These are phyloP conservation scores for Aspergillus sp. DNA, from an alignment of 2,329 filamentous ascomycete species.

Conservation along the genomic window DNA sequence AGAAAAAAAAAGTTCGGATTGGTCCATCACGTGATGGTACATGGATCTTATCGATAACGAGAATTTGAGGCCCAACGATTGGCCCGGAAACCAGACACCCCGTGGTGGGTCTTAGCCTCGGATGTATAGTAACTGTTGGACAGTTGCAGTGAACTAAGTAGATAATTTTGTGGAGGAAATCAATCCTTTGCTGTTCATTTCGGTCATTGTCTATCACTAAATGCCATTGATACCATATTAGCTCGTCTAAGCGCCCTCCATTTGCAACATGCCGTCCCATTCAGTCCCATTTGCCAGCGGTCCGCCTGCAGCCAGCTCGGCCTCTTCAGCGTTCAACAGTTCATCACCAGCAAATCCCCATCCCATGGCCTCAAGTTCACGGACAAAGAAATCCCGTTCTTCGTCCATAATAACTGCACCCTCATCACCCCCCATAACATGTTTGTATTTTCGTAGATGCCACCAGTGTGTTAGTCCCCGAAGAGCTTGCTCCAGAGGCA, in stretches of 20 bases:
- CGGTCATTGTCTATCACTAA: conserved; percentile 1
- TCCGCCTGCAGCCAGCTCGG: conserved; percentile 26
- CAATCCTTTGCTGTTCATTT: not conserved
- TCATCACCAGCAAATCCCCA: conserved; percentile 46
- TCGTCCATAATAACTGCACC: conserved; percentile 61
- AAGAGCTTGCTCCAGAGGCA: conserved; percentile 88
- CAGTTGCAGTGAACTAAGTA: not conserved
- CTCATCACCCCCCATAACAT: conserved; percentile 62
- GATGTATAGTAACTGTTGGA: too few species aligned
- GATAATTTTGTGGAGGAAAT: not conserved
- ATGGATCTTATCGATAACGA: not conserved
- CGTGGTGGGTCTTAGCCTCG: too few species aligned
- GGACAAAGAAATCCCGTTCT: conserved; percentile 76
- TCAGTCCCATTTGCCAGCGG: conserved; percentile 33
- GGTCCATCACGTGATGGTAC: conserved; percentile 27
- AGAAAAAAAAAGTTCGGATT: conserved; percentile 34
- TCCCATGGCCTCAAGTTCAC: conserved; percentile 72
- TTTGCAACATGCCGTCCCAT: conserved; percentile 38
- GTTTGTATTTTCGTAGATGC: conserved; percentile 79
- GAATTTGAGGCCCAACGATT: not conserved
- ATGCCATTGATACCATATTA: not conserved
- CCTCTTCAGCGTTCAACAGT: conserved; percentile 28
- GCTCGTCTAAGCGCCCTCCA: conserved; percentile 33
- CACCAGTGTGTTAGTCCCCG: conserved; percentile 91
- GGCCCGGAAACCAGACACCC: not conserved